Percentiles rank a stretch among this genome's conserved stretches.
Conservation (phyloP, 345 rosid genomes). For the Dipteronia sinensis region DNA sequence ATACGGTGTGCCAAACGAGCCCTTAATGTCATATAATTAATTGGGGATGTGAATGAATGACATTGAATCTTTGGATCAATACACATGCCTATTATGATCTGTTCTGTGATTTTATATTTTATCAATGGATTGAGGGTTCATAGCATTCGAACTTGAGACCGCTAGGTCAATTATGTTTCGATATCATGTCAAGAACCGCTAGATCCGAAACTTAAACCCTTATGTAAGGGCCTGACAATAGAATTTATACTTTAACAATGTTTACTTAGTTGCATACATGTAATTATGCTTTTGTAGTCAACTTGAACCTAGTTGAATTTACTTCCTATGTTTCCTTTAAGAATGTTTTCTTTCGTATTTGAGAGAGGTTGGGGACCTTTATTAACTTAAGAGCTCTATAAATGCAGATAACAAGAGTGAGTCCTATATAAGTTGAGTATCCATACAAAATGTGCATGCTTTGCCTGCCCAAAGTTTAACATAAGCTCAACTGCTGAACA, state of each 20-base stretch:
- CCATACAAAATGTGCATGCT: background rate
- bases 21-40: background rate
- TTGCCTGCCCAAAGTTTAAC: constrained; percentile 3
- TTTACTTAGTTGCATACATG: background rate
- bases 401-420: constrained; percentile 45
- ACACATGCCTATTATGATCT: no score
- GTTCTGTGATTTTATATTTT: no score
- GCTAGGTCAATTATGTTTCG: no score
- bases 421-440: constrained; percentile 36
- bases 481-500: constrained; percentile 10
- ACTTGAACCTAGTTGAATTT: background rate
- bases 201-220: no score
- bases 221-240: no score
- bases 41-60: background rate
- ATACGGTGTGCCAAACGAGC: no score
- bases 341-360: background rate
- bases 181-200: no score
- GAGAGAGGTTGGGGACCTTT: constrained; percentile 9
- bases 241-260: background rate
- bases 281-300: background rate
- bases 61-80: no score
- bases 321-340: background rate
- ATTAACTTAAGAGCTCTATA: constrained; percentile 21
- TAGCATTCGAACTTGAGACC: no score
- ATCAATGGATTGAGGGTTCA: no score